Percentiles rank a stretch among this genome's conserved stretches.
phyloP scores from a whole-genome alignment of 306 rosid genomes.

The Vigna nakashimae region DNA sequence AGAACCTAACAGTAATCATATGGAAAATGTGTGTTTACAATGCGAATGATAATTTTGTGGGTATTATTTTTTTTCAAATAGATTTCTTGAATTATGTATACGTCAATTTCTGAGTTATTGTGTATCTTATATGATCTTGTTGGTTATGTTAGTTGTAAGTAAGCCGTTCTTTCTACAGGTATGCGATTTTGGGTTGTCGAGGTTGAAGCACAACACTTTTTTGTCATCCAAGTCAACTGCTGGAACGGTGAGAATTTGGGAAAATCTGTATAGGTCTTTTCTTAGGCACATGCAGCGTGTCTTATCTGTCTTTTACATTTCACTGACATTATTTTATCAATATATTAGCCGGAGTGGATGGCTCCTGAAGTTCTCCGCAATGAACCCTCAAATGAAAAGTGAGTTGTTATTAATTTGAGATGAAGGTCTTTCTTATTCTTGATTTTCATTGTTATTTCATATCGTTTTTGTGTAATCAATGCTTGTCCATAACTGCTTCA shows the following conservation, averaged over 20 bases:
- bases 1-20: too few species aligned
- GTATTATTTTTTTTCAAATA: conserved; percentile 5
- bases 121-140: conserved; percentile 4
- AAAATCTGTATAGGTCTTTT: conserved; percentile 30
- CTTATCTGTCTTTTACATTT: conserved; percentile 37
- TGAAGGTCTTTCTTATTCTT: conserved; percentile 6
- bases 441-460: conserved; percentile 32
- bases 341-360: conserved; percentile 98
- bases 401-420: conserved; percentile 46
- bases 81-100: conserved; percentile 28
- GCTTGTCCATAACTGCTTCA: conserved; percentile 33
- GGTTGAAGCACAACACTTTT: conserved; percentile 96
- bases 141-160: conserved; percentile 15
- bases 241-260: conserved; percentile 87
- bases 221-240: conserved; percentile 99
- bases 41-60: conserved; percentile 9
- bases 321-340: conserved; percentile 45
- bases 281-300: conserved; percentile 36
- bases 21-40: background rate
- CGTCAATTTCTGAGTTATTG: background rate
- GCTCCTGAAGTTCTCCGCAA: conserved; percentile 99
- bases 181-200: conserved; percentile 96
- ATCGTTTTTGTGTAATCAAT: conserved; percentile 5
- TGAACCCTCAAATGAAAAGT: conserved; percentile 99
- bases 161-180: conserved; percentile 62